Base-by-base conservation (phyloP, 192 early-diverging fungal species). In the Lobosporangium transversale region DNA sequence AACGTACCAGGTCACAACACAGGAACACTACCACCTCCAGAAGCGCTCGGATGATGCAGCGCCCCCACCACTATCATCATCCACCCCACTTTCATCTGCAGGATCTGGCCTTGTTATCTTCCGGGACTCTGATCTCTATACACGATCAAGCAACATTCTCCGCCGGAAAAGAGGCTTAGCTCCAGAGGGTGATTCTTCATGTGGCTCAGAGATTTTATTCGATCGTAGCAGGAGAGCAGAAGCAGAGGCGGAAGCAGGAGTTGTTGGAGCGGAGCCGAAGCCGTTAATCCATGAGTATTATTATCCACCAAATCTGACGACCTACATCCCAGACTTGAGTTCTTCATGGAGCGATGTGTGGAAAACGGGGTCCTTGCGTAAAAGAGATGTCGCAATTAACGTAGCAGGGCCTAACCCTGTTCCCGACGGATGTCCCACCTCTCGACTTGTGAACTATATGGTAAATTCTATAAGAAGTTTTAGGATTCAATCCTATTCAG, bases 1-100 rank as follows among this genome's bases (percentile, higher is more conserved):
- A 50, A 83, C 86, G 10, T 85, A 84, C 58, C 85, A 87, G 56
- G 68, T 91, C 49, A 90, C 86, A 57, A 82, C 86, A 24, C 73
- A 66, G 1, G 47, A 67, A n/a, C 74, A 84, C 10, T 91, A 89
- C 63, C 80, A 79, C 42, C 66, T 69, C 14, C 86, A 87, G 15
- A 86, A 85, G 50, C 74, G 85, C 7, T 59, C 74, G 0, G 84
- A 75, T 9, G 91, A 93, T 65, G 79, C 86, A 61, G 32, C 65
- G 12, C 75, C 80, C 58, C 45, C 50, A 8, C 49, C 60, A 79
- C 66, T 40, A 14, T 7, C 37, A 7, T 10, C 37, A 10, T 7
- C 7, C 37, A 57, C 58, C 73, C 37, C 36, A 50, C n/a, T 70
- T 55, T 52, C 27, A 37, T 33, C 40, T 3, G 0, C 31, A 36